A percentile compares a stretch with the other conserved stretches of the same genome.
These are phyloP conservation scores for Pachysandra terminalis DNA, from an alignment of 164 flowering plant species.

Conservation along the genomic window DNA sequence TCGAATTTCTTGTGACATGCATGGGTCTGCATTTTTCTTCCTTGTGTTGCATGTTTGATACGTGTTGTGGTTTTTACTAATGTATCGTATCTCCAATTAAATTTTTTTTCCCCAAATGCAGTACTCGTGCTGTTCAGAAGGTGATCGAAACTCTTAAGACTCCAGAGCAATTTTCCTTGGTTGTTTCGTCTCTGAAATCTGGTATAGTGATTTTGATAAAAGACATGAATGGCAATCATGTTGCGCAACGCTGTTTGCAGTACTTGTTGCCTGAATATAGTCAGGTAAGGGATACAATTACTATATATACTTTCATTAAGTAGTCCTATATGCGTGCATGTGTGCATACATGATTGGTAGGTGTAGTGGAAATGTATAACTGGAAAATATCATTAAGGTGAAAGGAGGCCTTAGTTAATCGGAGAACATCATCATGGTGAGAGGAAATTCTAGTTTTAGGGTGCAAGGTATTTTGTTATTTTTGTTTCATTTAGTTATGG, in stretches of 20 bases:
- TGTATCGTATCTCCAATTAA: background rate
- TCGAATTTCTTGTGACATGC: slow-evolving; percentile 50
- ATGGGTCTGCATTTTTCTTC: slow-evolving; percentile 48
- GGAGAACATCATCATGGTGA: too few relatives aligned
- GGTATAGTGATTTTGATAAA: slow-evolving; percentile 58
- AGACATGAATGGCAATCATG: slow-evolving; percentile 74
- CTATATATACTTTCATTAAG: background rate
- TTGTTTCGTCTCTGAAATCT: slow-evolving; percentile 51
- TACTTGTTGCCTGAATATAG: slow-evolving; percentile 42
- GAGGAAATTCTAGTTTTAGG: too few relatives aligned
- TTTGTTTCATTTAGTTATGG: too few relatives aligned
- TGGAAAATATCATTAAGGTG: background rate
- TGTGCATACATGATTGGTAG: background rate
- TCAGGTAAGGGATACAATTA: slow-evolving; percentile 34
- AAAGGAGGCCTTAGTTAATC: too few relatives aligned
- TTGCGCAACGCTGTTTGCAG: slow-evolving; percentile 70
- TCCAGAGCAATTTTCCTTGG: slow-evolving; percentile 50
- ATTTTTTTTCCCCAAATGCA: slow-evolving; percentile 18
- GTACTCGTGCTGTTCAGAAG: slow-evolving; percentile 81
- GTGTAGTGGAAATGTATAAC: background rate
- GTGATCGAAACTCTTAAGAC: slow-evolving; percentile 60
- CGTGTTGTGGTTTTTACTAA: background rate
- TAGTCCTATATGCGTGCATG: background rate
- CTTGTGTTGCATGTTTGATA: too few relatives aligned
- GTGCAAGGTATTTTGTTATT: too few relatives aligned